Conservation (phyloP, 2,329 filamentous ascomycete species). For the Chaetomiaceae sp. region DNA sequence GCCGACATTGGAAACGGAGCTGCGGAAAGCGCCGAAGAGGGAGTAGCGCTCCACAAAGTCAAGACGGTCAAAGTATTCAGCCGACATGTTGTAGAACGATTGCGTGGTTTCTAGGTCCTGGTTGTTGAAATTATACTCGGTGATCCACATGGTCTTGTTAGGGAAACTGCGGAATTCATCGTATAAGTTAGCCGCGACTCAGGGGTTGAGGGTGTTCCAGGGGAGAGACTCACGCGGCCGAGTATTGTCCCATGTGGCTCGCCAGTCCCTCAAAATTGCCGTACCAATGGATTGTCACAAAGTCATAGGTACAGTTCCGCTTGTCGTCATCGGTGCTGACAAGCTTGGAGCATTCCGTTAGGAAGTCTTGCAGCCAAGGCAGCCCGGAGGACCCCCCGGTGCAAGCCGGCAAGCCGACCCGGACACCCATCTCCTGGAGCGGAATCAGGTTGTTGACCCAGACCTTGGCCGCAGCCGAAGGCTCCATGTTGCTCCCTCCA, state of each 20-base stretch:
- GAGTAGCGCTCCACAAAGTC: constrained; percentile 63
- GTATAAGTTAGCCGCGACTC: constrained; percentile 7
- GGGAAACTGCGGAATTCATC: constrained; percentile 46
- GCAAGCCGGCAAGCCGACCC: constrained; percentile 66
- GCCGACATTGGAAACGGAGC: constrained; percentile 66
- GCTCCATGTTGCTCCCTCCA: constrained; percentile 61
- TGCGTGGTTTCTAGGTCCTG: constrained; percentile 55
- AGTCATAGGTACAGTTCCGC: constrained; percentile 58
- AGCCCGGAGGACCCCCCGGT: constrained; percentile 59
- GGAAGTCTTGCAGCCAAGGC: constrained; percentile 63
- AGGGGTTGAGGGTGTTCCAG: constrained; percentile 10
- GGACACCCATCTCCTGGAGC: constrained; percentile 58
- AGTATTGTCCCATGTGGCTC: constrained; percentile 59
- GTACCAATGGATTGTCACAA: constrained; percentile 63
- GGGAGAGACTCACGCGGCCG: constrained; percentile 37
- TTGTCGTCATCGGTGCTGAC: constrained; percentile 41
- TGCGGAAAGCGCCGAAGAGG: constrained; percentile 72
- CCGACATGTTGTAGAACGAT: constrained; percentile 62
- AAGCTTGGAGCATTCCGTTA: constrained; percentile 57
- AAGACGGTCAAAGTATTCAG: constrained; percentile 62
- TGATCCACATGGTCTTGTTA: constrained; percentile 66
- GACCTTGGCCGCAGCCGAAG: constrained; percentile 57
- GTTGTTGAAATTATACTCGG: constrained; percentile 65
- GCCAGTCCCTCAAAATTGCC: constrained; percentile 66
- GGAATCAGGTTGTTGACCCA: constrained; percentile 73